Evolutionary conservation across 73 alveolate genomes (phyloP), one percentile per base, ranked within the genome.

Genomic region (Paramecium primaurelia): DNA sequence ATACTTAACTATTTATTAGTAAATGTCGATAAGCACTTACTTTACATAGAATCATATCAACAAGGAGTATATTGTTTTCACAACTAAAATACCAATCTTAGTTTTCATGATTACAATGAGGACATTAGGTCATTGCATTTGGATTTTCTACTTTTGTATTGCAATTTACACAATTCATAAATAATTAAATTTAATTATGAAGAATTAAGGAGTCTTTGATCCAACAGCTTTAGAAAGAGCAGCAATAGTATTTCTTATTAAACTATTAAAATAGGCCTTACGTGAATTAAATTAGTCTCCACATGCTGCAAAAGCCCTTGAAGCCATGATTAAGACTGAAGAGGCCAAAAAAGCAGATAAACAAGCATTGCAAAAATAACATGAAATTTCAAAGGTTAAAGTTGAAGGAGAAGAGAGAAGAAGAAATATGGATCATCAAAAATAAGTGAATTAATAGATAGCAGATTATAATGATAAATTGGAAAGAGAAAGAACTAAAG

Each of bases 401-500:
- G 69, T 95, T 8, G 93, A 87, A 34, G 91, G 92, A 38, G 98
- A 96, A 64, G 97, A 96, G 59, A 49, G 95, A 51, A 86, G 97
- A 20, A 86, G 77, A 73, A 92, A 96, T 16, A 88, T 93, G 34
- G 84, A 95, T 59, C 93, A 96, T 59, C 95, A 96, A 68, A 58
- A 93, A 32, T 96, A 95, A 71, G 91, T 87, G 94, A 87, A 96
- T 16, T 87, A 95, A 68, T 10, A 95, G 49, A 83, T 93, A 10
- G 98, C 97, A 2, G 98, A 96, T 47, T 95, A 95, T 71, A 93
- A 95, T 86, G 97, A 93, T 47, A 91, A 86, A 84, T 92, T 96
- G 16, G 97, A 95, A 44, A 92, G 95, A 37, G 92, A 96, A 60
- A 92, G 97, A 86, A 95, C 88, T 12, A 92, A 95, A 86, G 97